Evolutionary conservation across 2,329 filamentous ascomycete species (phyloP).

Genomic region (Ilyonectria robusta): DNA sequence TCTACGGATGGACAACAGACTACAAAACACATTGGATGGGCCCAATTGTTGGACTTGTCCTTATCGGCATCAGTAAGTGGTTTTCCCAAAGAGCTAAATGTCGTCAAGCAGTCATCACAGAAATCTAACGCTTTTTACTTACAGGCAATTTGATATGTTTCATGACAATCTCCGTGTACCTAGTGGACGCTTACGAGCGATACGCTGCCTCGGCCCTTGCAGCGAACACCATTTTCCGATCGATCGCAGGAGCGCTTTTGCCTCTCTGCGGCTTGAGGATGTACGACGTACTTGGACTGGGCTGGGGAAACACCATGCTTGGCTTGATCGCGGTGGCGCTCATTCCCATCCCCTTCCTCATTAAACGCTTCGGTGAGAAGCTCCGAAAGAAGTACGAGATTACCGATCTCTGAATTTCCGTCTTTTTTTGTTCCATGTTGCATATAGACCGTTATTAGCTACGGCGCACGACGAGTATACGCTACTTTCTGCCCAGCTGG

Average conservation of each 20-base stretch:
- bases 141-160: conserved; percentile 29
- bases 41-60: conserved; percentile 28
- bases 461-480: neutral
- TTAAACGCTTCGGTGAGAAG: conserved; percentile 57
- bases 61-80: conserved; percentile 31
- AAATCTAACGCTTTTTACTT: neutral
- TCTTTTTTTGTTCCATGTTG: neutral
- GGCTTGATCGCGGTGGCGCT: conserved; percentile 58
- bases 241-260: conserved; percentile 13
- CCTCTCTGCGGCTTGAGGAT: conserved; percentile 32
- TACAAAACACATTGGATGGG: conserved; percentile 34
- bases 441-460: neutral
- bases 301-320: conserved; percentile 60
- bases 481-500: neutral
- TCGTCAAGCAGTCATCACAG: no score
- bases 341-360: conserved; percentile 56
- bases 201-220: conserved; percentile 34
- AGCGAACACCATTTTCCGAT: conserved; percentile 34
- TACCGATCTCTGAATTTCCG: conserved; percentile 6
- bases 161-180: conserved; percentile 34
- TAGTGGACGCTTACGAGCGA: conserved; percentile 33
- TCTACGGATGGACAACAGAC: conserved; percentile 38
- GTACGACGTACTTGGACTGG: conserved; percentile 57
- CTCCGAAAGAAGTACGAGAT: conserved; percentile 33
- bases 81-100: neutral